These are phyloP conservation scores for Trichoderma virens DNA, from an alignment of 495 filamentous ascomycete genomes.

Conservation along the genomic window DNA sequence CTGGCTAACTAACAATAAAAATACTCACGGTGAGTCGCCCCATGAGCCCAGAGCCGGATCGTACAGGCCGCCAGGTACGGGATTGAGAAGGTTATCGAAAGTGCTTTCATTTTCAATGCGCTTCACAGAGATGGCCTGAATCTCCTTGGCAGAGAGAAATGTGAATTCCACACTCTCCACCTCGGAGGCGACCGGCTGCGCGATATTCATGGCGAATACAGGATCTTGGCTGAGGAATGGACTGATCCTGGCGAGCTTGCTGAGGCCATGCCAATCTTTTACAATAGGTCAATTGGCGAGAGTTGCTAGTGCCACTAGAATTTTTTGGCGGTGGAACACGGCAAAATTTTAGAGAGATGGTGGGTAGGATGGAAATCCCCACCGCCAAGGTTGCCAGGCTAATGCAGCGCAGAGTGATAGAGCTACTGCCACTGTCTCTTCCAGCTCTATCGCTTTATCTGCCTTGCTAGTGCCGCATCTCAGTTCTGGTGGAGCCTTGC, in stretches of 20 bases:
- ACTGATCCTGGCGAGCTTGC: conserved; percentile 6
- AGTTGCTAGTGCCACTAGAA: conserved; percentile 5
- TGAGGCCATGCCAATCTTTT: neutral
- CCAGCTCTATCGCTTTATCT: too few species aligned
- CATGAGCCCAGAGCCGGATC: conserved; percentile 90
- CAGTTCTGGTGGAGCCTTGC: neutral
- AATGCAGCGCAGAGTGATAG: neutral
- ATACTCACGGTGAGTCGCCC: conserved; percentile 66
- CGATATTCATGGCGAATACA: conserved; percentile 61
- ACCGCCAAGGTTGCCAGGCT: neutral
- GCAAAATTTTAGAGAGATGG: conserved; percentile 18
- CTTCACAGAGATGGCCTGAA: conserved; percentile 83
- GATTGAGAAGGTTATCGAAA: conserved; percentile 80
- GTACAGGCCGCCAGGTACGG: conserved; percentile 81
- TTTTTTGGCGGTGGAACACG: conserved; percentile 15
- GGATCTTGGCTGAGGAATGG: conserved; percentile 2
- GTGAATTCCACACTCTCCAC: conserved; percentile 86
- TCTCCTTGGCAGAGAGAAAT: conserved; percentile 70
- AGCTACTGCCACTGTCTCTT: neutral
- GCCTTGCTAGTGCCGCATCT: neutral
- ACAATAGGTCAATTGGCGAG: neutral
- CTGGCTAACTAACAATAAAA: neutral
- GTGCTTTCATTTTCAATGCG: conserved; percentile 82
- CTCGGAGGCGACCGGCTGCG: conserved; percentile 76
- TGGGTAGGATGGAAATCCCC: conserved; percentile 11